These are phyloP conservation scores for Mycena floridula DNA, from an alignment of 768 basidiomycete genomes.

Conservation along the genomic window DNA sequence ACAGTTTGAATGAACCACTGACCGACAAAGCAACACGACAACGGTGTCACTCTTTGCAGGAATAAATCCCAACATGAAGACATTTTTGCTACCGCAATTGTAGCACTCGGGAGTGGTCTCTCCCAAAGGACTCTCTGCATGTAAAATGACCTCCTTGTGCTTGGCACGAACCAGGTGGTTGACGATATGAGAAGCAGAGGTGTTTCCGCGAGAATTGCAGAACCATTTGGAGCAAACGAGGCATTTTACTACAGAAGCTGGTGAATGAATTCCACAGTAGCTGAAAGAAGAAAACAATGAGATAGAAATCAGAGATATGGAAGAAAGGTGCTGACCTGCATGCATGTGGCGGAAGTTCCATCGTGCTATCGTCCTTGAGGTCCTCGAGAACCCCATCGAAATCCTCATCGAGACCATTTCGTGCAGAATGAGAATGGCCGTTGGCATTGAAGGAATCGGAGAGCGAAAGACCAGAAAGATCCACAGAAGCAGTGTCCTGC, in stretches of 20 bases:
- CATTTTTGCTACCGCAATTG: constrained; percentile 98
- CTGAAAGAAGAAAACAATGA: constrained; percentile 30
- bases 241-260: constrained; percentile 95
- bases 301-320: constrained; percentile 7
- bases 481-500: constrained; percentile 51
- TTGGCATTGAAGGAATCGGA: constrained; percentile 52
- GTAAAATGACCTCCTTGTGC: constrained; percentile 97
- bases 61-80: constrained; percentile 99
- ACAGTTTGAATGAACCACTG: constrained; percentile 23
- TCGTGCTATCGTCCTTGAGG: constrained; percentile 70
- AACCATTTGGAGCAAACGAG: constrained; percentile 93
- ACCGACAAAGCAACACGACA: constrained; percentile 95
- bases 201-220: constrained; percentile 97
- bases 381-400: constrained; percentile 89
- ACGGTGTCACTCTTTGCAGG: constrained; percentile 99
- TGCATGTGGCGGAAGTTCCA: constrained; percentile 87
- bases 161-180: constrained; percentile 98
- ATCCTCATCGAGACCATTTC: constrained; percentile 62
- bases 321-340: constrained; percentile 77
- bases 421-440: constrained; percentile 23
- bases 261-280: constrained; percentile 98
- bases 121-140: constrained; percentile 91
- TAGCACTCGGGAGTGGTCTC: constrained; percentile 99
- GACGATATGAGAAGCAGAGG: constrained; percentile 97
- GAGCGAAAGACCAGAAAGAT: constrained; percentile 63